Conservation (phyloP, 2,329 filamentous ascomycete genomes). For the Fusarium sp. region DNA sequence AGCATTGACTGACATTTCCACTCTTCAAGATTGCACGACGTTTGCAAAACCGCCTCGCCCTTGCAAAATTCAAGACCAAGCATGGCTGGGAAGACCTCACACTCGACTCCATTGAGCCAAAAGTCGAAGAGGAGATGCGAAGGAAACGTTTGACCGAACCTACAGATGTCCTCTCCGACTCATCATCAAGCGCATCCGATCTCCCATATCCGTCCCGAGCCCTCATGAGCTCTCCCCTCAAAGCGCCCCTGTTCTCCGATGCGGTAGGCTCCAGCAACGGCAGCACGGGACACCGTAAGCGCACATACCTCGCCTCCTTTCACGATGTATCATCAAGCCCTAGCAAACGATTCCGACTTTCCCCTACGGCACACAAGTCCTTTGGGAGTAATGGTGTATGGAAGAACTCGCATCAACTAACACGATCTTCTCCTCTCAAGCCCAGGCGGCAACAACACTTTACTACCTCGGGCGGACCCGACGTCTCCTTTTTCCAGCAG, state of each 20-base stretch:
- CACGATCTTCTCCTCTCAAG: conserved; percentile 89
- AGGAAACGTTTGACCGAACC: conserved; percentile 72
- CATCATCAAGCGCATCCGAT: conserved; percentile 85
- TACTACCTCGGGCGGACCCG: conserved; percentile 75
- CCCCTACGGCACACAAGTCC: conserved; percentile 71
- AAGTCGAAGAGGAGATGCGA: conserved; percentile 82
- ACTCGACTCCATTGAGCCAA: conserved; percentile 86
- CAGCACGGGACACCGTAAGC: conserved; percentile 73
- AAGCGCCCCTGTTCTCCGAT: conserved; percentile 86
- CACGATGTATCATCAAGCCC: conserved; percentile 67
- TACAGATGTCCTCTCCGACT: conserved; percentile 85
- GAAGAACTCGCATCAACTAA: conserved; percentile 81
- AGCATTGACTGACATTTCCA: conserved; percentile 36
- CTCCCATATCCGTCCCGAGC: conserved; percentile 74
- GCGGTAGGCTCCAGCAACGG: conserved; percentile 78
- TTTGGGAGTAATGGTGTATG: conserved; percentile 70
- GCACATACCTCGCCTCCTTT: conserved; percentile 70
- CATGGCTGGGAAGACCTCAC: conserved; percentile 94
- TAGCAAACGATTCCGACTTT: conserved; percentile 75
- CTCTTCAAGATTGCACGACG: conserved; percentile 84
- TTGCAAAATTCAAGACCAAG: conserved; percentile 97
- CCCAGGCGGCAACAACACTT: conserved; percentile 80
- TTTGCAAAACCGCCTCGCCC: conserved; percentile 91
- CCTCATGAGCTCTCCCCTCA: conserved; percentile 87
- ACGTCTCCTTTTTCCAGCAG: conserved; percentile 82